A percentile compares a stretch with the other conserved stretches of the same genome.
These are phyloP conservation scores for Cardamine chenopodiifolia DNA, from an alignment of 345 rosid species.

Conservation along the genomic window DNA sequence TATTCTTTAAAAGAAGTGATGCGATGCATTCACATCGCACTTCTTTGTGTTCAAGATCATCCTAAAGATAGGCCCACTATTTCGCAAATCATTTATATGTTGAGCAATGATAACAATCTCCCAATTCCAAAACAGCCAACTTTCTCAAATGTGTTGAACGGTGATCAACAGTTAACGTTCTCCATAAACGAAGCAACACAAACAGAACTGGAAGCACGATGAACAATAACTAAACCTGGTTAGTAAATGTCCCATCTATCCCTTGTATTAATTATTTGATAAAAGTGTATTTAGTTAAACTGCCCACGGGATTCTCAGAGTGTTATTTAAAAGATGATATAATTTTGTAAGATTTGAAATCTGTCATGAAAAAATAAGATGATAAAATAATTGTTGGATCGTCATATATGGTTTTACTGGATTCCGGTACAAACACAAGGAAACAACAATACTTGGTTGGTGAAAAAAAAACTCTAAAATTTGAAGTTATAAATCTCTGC, in stretches of 20 bases:
- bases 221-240: neutral
- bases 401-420: neutral
- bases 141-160: neutral
- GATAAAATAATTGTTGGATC: neutral
- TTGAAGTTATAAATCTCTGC: no score
- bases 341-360: neutral
- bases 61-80: neutral
- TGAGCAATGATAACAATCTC: neutral
- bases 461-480: no score
- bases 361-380: neutral
- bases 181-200: neutral
- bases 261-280: neutral
- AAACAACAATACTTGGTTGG: neutral
- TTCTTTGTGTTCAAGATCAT: constrained; percentile 13
- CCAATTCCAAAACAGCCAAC: neutral
- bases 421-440: neutral
- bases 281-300: neutral
- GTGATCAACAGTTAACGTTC: neutral
- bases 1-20: neutral
- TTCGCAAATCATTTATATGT: constrained; percentile 1
- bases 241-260: neutral
- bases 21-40: neutral
- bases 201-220: neutral
- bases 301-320: neutral
- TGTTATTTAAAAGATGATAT: neutral